Conservation (phyloP, 1,139 yeast species). For the Wickerhamomyces sp. region DNA sequence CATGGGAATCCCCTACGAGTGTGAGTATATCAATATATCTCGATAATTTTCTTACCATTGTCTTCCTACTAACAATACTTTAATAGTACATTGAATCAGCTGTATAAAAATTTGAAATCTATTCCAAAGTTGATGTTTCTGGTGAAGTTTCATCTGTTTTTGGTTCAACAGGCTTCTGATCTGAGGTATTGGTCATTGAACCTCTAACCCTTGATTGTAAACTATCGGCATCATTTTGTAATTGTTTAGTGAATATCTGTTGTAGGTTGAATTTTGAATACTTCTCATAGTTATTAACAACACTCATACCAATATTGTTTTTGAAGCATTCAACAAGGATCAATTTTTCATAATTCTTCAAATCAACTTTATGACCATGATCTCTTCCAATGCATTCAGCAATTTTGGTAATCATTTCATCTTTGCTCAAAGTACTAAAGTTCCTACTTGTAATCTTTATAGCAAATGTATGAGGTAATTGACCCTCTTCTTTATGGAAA, state of each 20-base stretch:
- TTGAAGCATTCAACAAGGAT: conserved; percentile 86
- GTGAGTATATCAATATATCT: conserved; percentile 21
- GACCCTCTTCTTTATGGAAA: conserved; percentile 52
- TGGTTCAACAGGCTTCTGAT: not conserved
- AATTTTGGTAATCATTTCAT: conserved; percentile 61
- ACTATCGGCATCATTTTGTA: conserved; percentile 16
- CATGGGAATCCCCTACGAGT: conserved; percentile 62
- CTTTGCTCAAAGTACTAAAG: conserved; percentile 66
- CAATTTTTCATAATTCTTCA: conserved; percentile 74
- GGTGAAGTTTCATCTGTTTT: too few relatives aligned
- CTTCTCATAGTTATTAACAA: conserved; percentile 59
- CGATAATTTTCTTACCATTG: too few relatives aligned
- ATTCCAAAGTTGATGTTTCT: too few relatives aligned
- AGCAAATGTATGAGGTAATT: conserved; percentile 61
- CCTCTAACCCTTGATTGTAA: conserved; percentile 7
- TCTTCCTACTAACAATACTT: not conserved
- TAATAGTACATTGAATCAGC: conserved; percentile 12
- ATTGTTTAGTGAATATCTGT: conserved; percentile 50
- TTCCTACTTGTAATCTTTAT: conserved; percentile 76
- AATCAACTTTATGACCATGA: conserved; percentile 72
- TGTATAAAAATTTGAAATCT: not conserved
- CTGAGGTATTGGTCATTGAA: not conserved
- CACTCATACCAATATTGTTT: conserved; percentile 76
- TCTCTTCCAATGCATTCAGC: conserved; percentile 71
- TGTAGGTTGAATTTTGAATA: conserved; percentile 54